Evolutionary conservation across 495 filamentous ascomycete species (phyloP).

Genomic region (Xylaria curta): DNA sequence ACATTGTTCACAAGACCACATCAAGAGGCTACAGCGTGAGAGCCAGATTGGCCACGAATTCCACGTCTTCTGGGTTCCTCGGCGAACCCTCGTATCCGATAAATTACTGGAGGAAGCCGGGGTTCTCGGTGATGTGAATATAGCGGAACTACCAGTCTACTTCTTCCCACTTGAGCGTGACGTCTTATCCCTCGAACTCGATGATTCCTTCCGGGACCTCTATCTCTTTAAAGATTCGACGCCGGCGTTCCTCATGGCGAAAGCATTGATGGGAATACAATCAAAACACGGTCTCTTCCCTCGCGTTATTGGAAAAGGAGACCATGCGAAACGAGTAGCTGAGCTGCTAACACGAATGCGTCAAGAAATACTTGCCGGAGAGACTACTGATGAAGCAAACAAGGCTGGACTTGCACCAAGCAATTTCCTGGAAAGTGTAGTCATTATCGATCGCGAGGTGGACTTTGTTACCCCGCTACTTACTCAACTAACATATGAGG

Average conservation of each 20-base stretch:
- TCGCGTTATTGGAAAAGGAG: constrained; percentile 93
- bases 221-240: constrained; percentile 93
- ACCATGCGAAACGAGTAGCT: constrained; percentile 86
- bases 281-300: constrained; percentile 92
- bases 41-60: constrained; percentile 91
- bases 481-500: constrained; percentile 97
- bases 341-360: constrained; percentile 94
- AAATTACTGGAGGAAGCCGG: constrained; percentile 92
- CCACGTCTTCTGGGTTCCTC: constrained; percentile 89
- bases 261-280: constrained; percentile 95
- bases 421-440: constrained; percentile 81
- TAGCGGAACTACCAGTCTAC: constrained; percentile 82
- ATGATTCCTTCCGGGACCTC: constrained; percentile 83
- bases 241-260: constrained; percentile 82
- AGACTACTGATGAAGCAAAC: constrained; percentile 65
- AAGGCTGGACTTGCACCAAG: constrained; percentile 83
- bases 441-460: constrained; percentile 94
- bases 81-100: constrained; percentile 89
- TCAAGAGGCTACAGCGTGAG: constrained; percentile 84
- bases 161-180: constrained; percentile 93
- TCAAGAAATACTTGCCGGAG: constrained; percentile 82
- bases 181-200: constrained; percentile 87
- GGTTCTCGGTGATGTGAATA: constrained; percentile 88
- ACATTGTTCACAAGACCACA: constrained; percentile 70
- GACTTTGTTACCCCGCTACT: constrained; percentile 90